Conservation (phyloP, 352 stramenopile genomes). For the Phytophthora crassamura region DNA sequence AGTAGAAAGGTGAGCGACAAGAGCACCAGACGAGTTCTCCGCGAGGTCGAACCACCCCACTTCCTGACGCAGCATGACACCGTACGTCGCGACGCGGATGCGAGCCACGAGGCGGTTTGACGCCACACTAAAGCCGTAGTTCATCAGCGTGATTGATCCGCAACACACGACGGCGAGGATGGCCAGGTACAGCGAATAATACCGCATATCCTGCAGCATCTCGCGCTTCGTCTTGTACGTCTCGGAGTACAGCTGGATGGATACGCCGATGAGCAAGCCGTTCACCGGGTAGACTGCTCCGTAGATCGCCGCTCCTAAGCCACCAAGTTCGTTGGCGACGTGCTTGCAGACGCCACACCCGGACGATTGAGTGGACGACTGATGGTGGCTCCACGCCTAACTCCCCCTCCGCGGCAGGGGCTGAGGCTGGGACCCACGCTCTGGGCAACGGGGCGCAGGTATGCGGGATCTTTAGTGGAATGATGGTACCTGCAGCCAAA, state of each 20-base stretch:
- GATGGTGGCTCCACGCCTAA: no score
- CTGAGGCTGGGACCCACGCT: no score
- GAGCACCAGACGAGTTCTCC: constrained; percentile 60
- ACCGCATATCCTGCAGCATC: constrained; percentile 29
- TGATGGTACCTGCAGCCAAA: no score
- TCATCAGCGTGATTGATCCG: constrained; percentile 28
- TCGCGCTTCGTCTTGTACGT: constrained; percentile 26
- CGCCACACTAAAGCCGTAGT: constrained; percentile 51
- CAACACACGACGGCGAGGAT: constrained; percentile 35
- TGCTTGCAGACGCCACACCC: no score
- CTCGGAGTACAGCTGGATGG: constrained; percentile 54
- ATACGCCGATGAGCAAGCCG: constrained; percentile 59
- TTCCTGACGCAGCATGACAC: constrained; percentile 65
- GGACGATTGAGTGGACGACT: no score
- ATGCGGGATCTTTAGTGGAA: no score
- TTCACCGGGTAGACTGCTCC: constrained; percentile 46
- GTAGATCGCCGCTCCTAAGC: no score
- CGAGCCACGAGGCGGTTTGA: constrained; percentile 47
- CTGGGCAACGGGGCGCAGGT: no score
- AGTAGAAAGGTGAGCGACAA: constrained; percentile 59
- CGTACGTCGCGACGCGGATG: constrained; percentile 39
- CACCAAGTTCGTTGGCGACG: no score
- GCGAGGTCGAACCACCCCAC: constrained; percentile 75
- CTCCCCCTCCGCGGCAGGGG: no score
- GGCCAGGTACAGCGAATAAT: constrained; percentile 45